Conservation (phyloP, 371 early-diverging fungal genomes). For the Mortierella sp. region DNA sequence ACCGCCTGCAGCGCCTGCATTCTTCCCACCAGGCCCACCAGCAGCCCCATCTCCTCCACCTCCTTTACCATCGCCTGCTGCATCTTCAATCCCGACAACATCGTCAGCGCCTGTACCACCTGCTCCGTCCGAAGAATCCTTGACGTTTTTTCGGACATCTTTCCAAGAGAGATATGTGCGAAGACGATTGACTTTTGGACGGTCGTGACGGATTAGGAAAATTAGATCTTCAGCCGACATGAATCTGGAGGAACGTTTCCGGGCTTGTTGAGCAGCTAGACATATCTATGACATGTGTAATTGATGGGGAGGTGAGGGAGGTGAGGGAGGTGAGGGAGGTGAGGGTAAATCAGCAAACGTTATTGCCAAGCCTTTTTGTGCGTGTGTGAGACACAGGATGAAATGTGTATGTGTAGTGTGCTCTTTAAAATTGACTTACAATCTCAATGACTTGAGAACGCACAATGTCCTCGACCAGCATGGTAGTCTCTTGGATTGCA, state of each 20-base stretch:
- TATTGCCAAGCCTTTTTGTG: background rate
- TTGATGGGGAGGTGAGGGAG: background rate
- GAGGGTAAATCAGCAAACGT: background rate
- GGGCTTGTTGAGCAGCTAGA: slow-evolving; percentile 88
- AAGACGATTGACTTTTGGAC: slow-evolving; percentile 91
- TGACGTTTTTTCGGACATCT: slow-evolving; percentile 94
- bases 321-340: background rate
- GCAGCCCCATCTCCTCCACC: slow-evolving; percentile 34
- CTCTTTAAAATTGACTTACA: slow-evolving; percentile 61
- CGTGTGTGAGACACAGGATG: background rate
- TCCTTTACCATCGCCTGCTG: slow-evolving; percentile 66
- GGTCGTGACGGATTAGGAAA: slow-evolving; percentile 96
- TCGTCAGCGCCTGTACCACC: slow-evolving; percentile 64
- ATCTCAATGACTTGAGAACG: slow-evolving; percentile 95
- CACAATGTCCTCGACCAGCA: slow-evolving; percentile 94
- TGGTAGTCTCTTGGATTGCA: slow-evolving; percentile 88
- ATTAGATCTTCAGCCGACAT: slow-evolving; percentile 95
- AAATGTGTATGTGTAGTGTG: background rate
- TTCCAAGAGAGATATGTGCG: slow-evolving; percentile 95
- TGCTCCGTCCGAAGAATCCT: slow-evolving; percentile 66
- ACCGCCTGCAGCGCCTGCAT: slow-evolving; percentile 49
- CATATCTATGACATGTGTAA: slow-evolving; percentile 67
- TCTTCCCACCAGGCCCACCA: slow-evolving; percentile 77
- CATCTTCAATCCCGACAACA: slow-evolving; percentile 68
- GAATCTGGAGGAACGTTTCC: slow-evolving; percentile 84